phyloP scores from a whole-genome alignment of 2,329 filamentous ascomycete genomes.

The Xylariaceae sp. region DNA sequence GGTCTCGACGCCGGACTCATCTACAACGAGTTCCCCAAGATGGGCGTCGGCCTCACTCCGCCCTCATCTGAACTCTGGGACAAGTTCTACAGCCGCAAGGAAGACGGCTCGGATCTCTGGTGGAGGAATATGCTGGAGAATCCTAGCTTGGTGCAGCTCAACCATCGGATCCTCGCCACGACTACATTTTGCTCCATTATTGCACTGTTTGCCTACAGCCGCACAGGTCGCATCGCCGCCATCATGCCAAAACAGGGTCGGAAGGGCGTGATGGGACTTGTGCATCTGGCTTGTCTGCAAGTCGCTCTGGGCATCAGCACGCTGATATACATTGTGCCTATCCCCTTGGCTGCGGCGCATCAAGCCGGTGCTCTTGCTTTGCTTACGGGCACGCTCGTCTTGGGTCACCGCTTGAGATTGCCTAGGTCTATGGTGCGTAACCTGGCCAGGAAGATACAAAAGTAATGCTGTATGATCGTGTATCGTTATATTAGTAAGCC shows the following conservation, averaged over 20 bases:
- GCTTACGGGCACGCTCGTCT: constrained; percentile 75
- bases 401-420: constrained; percentile 75
- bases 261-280: constrained; percentile 72
- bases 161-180: constrained; percentile 88
- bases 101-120: constrained; percentile 79
- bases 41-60: constrained; percentile 81
- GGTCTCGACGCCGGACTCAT: constrained; percentile 95
- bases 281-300: constrained; percentile 80
- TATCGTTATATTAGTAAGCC: too few relatives aligned
- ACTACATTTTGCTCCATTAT: constrained; percentile 83
- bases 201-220: constrained; percentile 76
- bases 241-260: constrained; percentile 62
- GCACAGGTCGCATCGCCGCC: constrained; percentile 57
- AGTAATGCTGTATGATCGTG: too few relatives aligned
- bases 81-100: constrained; percentile 75
- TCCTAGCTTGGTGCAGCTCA: constrained; percentile 89
- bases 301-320: constrained; percentile 86
- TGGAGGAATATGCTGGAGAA: constrained; percentile 99
- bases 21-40: constrained; percentile 97
- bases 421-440: constrained; percentile 60
- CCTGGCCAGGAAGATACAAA: too few relatives aligned
- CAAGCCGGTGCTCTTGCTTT: constrained; percentile 87
- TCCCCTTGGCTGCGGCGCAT: constrained; percentile 82
- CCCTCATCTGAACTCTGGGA: constrained; percentile 82
- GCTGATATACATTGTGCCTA: constrained; percentile 89